Conservation (phyloP, 768 basidiomycete genomes). For the Termitomyces sp. region DNA sequence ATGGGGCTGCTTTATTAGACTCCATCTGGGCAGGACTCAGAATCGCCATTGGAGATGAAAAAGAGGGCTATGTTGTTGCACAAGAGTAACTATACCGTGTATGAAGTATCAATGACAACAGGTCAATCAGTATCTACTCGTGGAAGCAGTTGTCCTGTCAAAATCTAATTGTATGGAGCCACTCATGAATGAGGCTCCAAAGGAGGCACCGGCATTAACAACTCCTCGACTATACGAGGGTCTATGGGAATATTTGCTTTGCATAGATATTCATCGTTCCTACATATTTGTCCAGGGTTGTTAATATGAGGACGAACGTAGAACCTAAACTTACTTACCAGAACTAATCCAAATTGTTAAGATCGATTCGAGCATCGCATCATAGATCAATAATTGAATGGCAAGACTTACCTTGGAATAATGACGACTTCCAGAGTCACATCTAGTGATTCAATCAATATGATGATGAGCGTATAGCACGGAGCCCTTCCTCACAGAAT, state of each 20-base stretch:
- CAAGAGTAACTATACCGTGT: slow-evolving; percentile 45
- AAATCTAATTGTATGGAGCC: neutral
- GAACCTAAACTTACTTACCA: slow-evolving; percentile 31
- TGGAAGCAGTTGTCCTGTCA: neutral
- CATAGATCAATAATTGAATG: slow-evolving; percentile 3
- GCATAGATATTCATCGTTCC: slow-evolving; percentile 53
- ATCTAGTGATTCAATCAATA: slow-evolving; percentile 37
- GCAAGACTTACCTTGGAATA: slow-evolving; percentile 72
- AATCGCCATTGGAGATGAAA: slow-evolving; percentile 58
- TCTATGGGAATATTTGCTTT: slow-evolving; percentile 43
- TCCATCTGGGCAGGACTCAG: slow-evolving; percentile 80
- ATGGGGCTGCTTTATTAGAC: slow-evolving; percentile 82
- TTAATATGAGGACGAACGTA: neutral
- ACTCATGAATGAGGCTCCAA: slow-evolving; percentile 7
- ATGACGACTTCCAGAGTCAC: slow-evolving; percentile 89
- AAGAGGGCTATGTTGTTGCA: slow-evolving; percentile 50
- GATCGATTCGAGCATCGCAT: slow-evolving; percentile 2
- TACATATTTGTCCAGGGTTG: slow-evolving; percentile 10
- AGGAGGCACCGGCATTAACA: slow-evolving; percentile 25
- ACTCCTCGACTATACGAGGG: slow-evolving; percentile 35
- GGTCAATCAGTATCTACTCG: neutral
- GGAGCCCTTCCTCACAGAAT: slow-evolving; percentile 67
- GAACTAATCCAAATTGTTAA: slow-evolving; percentile 26
- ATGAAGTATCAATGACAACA: neutral
- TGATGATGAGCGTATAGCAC: neutral